phyloP scores from a whole-genome alignment of 2,329 filamentous ascomycete species.

The Trichoderma koningii region DNA sequence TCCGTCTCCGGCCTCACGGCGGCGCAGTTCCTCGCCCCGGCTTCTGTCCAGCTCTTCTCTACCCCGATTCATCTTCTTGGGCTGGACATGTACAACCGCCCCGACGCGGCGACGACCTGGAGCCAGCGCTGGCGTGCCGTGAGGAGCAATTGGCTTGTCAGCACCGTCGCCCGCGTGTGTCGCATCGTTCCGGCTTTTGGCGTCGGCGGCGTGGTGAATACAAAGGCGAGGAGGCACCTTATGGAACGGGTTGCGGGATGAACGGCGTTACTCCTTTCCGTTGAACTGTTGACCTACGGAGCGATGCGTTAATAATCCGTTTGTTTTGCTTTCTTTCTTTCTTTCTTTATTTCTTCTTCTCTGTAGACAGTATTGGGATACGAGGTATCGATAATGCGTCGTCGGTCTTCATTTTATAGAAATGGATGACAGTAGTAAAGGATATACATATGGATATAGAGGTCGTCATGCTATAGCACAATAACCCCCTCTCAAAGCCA shows the following conservation, averaged over 20 bases:
- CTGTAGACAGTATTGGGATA: not conserved
- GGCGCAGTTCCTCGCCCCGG: constrained; percentile 80
- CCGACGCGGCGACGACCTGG: constrained; percentile 44
- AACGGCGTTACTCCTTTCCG: not conserved
- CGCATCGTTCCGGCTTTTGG: constrained; percentile 89
- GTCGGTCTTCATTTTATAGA: not conserved
- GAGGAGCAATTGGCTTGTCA: constrained; percentile 74
- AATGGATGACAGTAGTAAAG: not conserved
- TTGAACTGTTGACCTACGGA: not conserved
- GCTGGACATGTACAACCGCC: constrained; percentile 81
- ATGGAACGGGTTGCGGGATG: constrained; percentile 62
- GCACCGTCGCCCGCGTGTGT: constrained; percentile 73
- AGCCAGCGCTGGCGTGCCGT: constrained; percentile 67
- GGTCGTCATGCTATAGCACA: not conserved
- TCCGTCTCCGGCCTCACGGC: constrained; percentile 57
- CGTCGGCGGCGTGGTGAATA: constrained; percentile 83
- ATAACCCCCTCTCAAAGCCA: not conserved
- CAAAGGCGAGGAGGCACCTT: constrained; percentile 64
- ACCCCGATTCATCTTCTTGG: constrained; percentile 86
- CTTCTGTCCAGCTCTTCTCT: constrained; percentile 73
- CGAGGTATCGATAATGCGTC: no score
- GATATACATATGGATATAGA: not conserved
- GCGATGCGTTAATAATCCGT: constrained; percentile 1
- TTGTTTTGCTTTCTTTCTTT: no score
- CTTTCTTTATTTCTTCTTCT: not conserved